A percentile compares a stretch with the other conserved stretches of the same genome.
These are phyloP conservation scores for Penicillium hesseltinei DNA, from an alignment of 2,329 filamentous ascomycete genomes.

Conservation along the genomic window DNA sequence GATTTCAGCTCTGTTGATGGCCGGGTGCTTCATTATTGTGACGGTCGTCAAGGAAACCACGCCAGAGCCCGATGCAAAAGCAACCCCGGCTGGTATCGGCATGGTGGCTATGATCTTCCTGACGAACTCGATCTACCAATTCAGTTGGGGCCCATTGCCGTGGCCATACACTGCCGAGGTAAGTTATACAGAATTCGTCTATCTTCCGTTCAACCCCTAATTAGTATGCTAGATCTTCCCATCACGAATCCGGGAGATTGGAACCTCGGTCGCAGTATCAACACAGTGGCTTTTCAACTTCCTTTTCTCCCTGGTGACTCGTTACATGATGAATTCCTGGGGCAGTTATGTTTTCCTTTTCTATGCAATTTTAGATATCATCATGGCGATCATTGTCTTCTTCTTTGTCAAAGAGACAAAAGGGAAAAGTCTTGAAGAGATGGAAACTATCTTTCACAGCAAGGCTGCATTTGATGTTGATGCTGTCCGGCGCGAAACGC, in stretches of 20 bases:
- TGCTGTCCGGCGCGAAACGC: constrained; percentile 13
- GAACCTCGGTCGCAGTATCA: constrained; percentile 38
- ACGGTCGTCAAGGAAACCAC: constrained; percentile 46
- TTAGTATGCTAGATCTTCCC: constrained; percentile 36
- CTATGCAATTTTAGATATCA: constrained; percentile 39
- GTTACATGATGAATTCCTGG: constrained; percentile 42
- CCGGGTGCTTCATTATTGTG: constrained; percentile 52
- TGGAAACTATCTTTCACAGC: constrained; percentile 33
- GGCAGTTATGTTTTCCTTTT: constrained; percentile 43
- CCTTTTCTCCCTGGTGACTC: constrained; percentile 44
- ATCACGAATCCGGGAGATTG: constrained; percentile 39
- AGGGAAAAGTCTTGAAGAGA: constrained; percentile 41
- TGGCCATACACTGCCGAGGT: constrained; percentile 38
- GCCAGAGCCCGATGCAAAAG: constrained; percentile 34
- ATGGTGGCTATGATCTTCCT: constrained; percentile 51
- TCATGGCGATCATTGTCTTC: constrained; percentile 34
- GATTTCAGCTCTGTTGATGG: constrained; percentile 50
- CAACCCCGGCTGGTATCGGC: constrained; percentile 43
- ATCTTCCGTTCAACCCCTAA: neutral
- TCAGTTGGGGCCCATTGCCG: constrained; percentile 38
- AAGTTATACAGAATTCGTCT: neutral
- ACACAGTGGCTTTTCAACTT: constrained; percentile 45
- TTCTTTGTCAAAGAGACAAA: constrained; percentile 44
- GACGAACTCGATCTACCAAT: constrained; percentile 32
- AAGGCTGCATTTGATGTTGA: constrained; percentile 26